These are phyloP conservation scores for Arctium minus DNA, from an alignment of 129 eudicot genomes.

Conservation along the genomic window DNA sequence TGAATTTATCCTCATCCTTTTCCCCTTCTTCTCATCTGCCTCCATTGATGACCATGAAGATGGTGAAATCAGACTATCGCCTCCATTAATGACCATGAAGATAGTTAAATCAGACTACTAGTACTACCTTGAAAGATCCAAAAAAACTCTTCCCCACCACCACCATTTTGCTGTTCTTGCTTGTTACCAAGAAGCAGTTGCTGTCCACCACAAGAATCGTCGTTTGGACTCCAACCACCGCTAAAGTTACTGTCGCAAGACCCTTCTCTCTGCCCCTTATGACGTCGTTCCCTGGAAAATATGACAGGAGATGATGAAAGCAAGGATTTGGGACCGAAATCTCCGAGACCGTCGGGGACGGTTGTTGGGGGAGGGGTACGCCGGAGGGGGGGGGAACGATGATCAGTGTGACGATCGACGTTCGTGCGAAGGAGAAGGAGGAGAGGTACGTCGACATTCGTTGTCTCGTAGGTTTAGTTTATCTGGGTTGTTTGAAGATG, in stretches of 20 bases:
- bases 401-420: too few relatives aligned
- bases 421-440: too few relatives aligned
- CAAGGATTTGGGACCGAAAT: slow-evolving; percentile 19
- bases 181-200: too few relatives aligned
- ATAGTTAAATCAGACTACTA: neutral
- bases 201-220: slow-evolving; percentile 25
- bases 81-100: too few relatives aligned
- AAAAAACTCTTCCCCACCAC: neutral
- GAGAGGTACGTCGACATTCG: too few relatives aligned
- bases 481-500: too few relatives aligned
- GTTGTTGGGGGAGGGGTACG: slow-evolving; percentile 66
- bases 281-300: slow-evolving; percentile 32
- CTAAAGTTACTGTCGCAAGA: slow-evolving; percentile 46
- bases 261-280: slow-evolving; percentile 18
- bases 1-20: too few relatives aligned
- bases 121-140: slow-evolving; percentile 1
- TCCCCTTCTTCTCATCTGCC: too few relatives aligned
- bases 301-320: slow-evolving; percentile 46
- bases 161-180: neutral
- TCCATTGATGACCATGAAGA: too few relatives aligned
- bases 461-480: too few relatives aligned
- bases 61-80: too few relatives aligned
- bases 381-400: too few relatives aligned
- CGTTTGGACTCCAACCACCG: slow-evolving; percentile 22
- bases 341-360: slow-evolving; percentile 61